phyloP scores from a whole-genome alignment of 805 yeast genomes.

The Wickerhamomyces chambardii region DNA sequence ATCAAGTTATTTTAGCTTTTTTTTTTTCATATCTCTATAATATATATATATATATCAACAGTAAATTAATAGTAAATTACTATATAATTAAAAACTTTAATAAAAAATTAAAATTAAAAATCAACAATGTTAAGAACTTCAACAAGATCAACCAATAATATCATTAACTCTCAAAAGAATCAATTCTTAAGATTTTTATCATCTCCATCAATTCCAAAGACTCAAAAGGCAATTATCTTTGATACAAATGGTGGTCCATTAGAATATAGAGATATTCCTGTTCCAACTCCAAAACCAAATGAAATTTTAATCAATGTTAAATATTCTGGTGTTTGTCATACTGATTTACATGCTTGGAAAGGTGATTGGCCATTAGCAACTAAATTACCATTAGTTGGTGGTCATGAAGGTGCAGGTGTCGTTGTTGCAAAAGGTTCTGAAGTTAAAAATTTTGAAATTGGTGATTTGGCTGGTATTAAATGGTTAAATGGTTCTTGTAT shows the following conservation, averaged over 20 bases:
- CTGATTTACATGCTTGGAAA: conserved; percentile 90
- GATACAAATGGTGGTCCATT: conserved; percentile 58
- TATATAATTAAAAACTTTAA: too few species aligned
- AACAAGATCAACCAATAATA: conserved; percentile 10
- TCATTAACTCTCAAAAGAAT: conserved; percentile 5
- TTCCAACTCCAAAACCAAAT: conserved; percentile 69
- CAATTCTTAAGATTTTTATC: conserved; percentile 5
- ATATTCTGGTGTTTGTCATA: conserved; percentile 91
- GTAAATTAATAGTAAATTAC: too few species aligned
- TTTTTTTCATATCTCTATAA: neutral
- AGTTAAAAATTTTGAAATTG: conserved; percentile 64
- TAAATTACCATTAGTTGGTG: conserved; percentile 74
- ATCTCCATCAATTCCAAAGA: conserved; percentile 38
- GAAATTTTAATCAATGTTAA: conserved; percentile 75
- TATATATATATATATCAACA: too few species aligned
- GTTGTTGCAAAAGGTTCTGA: conserved; percentile 70
- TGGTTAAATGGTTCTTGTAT: conserved; percentile 78
- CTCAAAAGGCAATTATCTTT: conserved; percentile 67
- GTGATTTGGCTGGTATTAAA: conserved; percentile 78
- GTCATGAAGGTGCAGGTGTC: conserved; percentile 86
- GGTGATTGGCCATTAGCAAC: conserved; percentile 87
- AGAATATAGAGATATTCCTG: conserved; percentile 65
- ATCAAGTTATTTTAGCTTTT: too few species aligned
- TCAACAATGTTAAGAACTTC: conserved; percentile 8
- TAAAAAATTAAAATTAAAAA: too few species aligned